These are phyloP conservation scores for Hura crepitans DNA, from an alignment of 441 rosid species.

Conservation along the genomic window DNA sequence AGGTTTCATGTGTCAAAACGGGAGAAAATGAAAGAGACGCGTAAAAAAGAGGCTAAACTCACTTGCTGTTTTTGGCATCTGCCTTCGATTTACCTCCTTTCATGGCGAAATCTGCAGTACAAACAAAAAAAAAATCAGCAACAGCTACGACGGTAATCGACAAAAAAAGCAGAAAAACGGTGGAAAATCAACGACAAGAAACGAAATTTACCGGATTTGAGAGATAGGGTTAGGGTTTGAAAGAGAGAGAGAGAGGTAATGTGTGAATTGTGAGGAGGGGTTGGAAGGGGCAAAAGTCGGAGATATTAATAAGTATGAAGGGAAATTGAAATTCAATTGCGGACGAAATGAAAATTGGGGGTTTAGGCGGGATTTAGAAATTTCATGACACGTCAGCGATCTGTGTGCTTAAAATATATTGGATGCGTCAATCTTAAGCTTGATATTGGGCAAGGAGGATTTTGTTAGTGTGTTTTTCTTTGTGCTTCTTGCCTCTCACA, in stretches of 20 bases:
- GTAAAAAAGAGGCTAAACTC: conserved; percentile 18
- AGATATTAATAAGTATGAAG: conserved; percentile 42
- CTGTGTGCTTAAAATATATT: conserved; percentile 1
- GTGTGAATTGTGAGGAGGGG: conserved; percentile 17
- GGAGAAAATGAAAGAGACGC: too few species aligned
- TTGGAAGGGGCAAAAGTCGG: conserved; percentile 24
- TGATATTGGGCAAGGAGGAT: not conserved
- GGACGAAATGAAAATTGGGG: conserved; percentile 51
- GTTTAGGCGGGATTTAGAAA: conserved; percentile 41
- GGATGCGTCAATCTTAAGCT: conserved; percentile 28
- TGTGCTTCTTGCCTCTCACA: conserved; percentile 52
- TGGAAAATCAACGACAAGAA: conserved; percentile 3
- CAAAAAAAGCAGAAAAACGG: not conserved
- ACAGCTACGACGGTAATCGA: conserved; percentile 5
- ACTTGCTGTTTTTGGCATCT: conserved; percentile 64
- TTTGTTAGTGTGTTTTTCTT: conserved; percentile 41
- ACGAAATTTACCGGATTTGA: conserved; percentile 30
- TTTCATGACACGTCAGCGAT: conserved; percentile 23
- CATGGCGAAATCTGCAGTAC: conserved; percentile 58
- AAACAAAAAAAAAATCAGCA: conserved; percentile 33
- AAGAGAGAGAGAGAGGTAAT: not conserved
- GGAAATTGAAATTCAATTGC: conserved; percentile 79
- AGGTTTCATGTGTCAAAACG: not conserved
- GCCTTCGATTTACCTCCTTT: conserved; percentile 86
- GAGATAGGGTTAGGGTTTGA: conserved; percentile 27